These are phyloP conservation scores for Scorias spongiosa DNA, from an alignment of 2,329 filamentous ascomycete species.

Conservation along the genomic window DNA sequence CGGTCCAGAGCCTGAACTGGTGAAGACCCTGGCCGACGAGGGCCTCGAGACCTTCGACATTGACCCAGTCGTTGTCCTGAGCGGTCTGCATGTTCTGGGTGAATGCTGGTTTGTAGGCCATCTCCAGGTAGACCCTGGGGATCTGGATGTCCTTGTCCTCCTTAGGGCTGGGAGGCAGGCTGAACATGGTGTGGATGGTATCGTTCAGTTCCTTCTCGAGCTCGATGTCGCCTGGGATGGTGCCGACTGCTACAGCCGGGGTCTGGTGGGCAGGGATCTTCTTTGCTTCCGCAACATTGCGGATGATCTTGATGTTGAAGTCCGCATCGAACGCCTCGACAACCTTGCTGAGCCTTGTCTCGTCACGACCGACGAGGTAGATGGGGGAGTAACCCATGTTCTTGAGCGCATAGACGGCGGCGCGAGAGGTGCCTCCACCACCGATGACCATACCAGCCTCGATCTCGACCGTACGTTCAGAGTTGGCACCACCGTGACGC, in stretches of 20 bases:
- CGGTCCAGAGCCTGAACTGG: slow-evolving; percentile 69
- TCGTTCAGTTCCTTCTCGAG: slow-evolving; percentile 58
- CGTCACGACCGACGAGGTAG: slow-evolving; percentile 69
- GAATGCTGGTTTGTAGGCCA: slow-evolving; percentile 84
- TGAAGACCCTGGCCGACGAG: slow-evolving; percentile 72
- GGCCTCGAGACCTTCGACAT: slow-evolving; percentile 76
- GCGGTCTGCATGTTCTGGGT: slow-evolving; percentile 80
- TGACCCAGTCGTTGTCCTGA: slow-evolving; percentile 60
- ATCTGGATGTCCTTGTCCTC: slow-evolving; percentile 22
- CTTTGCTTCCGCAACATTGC: slow-evolving; percentile 34
- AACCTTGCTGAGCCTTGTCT: slow-evolving; percentile 51
- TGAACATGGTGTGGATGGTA: slow-evolving; percentile 43
- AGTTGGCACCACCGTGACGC: slow-evolving; percentile 47
- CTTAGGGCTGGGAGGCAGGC: slow-evolving; percentile 24
- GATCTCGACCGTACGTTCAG: slow-evolving; percentile 8
- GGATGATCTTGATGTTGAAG: slow-evolving; percentile 56
- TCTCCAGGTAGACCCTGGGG: slow-evolving; percentile 61
- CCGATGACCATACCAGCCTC: slow-evolving; percentile 67
- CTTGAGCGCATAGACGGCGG: slow-evolving; percentile 77
- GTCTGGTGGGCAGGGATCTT: slow-evolving; percentile 32
- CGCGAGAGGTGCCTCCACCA: slow-evolving; percentile 79
- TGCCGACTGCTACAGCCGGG: slow-evolving; percentile 66
- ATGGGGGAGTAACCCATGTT: slow-evolving; percentile 72
- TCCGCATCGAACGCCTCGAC: slow-evolving; percentile 55
- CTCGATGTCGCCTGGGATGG: slow-evolving; percentile 75